Evolutionary conservation across 2,329 filamentous ascomycete genomes (phyloP), one percentile per base, ranked within the genome.

Genomic region (Dryadomyces quercivorus): DNA sequence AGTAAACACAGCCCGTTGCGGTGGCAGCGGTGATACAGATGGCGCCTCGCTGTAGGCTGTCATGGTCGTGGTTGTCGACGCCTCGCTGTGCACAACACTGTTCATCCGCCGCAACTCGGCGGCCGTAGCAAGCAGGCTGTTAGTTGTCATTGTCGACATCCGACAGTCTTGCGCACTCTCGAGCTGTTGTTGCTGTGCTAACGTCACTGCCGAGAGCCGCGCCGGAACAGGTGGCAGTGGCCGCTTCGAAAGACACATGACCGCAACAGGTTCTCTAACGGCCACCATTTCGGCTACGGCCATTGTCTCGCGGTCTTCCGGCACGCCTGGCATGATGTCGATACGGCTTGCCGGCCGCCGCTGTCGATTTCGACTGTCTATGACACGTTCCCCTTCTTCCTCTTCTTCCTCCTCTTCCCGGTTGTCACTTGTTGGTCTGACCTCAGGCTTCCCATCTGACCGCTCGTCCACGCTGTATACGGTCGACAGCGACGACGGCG

Each of bases 41-140:
- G 26, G 26, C 8, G 26, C 26, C 26, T 31, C 26, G 26, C 26
- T 31, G 26, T 31, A 31, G 26, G 51, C 20, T 12, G 46, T 31
- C 18, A 16, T 2, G 44, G 46, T 36, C 31, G 15, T 13, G 47
- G 31, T 21, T 7, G 34, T 60, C 0, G 73, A 72, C 1, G 68
- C 67, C 18, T 64, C 63, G 65, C 73, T 75, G 54, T 70, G 67
- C 2, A 70, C 67, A 60, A 72, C 47, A 64, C 75, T 79, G 66
- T 81, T 80, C 76, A 80, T 81, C 51, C 77, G 70, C 10, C 78
- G 72, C 55, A 81, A 72, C 63, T 78, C 73, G 18, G 71, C 70
- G 34, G 80, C 72, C 2, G 75, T 70, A 57, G 64, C 66, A n/a
- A 70, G 65, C 13, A 75, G 62, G 15, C 56, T 56, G 55, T 46